phyloP scores from a whole-genome alignment of 1,284 basidiomycete genomes.

The Puccinia novopanici region DNA sequence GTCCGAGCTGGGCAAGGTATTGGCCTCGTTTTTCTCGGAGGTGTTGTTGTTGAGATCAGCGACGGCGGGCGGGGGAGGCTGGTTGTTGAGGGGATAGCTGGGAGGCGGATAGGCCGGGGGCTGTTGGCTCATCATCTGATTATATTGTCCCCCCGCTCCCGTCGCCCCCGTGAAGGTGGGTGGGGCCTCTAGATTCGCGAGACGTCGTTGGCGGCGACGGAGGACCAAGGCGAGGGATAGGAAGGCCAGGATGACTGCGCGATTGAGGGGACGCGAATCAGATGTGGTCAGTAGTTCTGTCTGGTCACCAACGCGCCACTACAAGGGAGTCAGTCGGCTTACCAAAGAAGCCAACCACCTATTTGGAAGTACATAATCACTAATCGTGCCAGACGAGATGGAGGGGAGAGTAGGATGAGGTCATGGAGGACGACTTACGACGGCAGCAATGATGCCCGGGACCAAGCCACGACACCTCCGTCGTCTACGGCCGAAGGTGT shows the following conservation, averaged over 20 bases:
- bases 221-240: conserved; percentile 15
- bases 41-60: neutral
- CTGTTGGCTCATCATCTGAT: neutral
- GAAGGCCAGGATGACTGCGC: conserved; percentile 21
- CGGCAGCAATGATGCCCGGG: conserved; percentile 31
- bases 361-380: too few species aligned
- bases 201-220: conserved; percentile 19
- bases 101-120: conserved; percentile 11
- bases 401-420: too few species aligned
- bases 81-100: neutral
- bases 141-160: neutral
- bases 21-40: neutral
- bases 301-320: neutral
- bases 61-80: neutral
- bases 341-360: conserved; percentile 32
- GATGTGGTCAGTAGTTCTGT: neutral
- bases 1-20: too few species aligned
- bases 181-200: neutral
- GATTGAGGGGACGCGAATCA: too few species aligned
- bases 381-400: too few species aligned
- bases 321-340: neutral
- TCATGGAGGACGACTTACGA: conserved; percentile 40
- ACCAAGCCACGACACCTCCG: conserved; percentile 32
- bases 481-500: conserved; percentile 27
- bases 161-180: neutral